phyloP scores from a whole-genome alignment of 768 basidiomycete genomes.

The Pleurotus ostreatus region DNA sequence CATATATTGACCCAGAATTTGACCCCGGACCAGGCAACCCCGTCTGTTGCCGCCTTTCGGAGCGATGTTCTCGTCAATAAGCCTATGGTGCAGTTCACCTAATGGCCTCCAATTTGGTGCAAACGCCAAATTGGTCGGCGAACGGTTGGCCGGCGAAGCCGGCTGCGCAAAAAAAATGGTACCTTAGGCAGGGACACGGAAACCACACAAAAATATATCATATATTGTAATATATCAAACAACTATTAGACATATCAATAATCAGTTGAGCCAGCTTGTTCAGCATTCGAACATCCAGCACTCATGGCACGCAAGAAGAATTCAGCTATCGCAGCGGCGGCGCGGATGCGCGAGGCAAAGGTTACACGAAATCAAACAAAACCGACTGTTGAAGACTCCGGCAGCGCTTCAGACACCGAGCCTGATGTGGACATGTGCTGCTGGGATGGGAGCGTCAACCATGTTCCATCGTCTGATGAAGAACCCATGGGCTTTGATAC shows the following conservation, averaged over 20 bases:
- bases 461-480: neutral
- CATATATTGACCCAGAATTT: slow-evolving; percentile 41
- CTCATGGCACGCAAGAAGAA: neutral
- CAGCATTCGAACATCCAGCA: neutral
- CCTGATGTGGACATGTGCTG: neutral
- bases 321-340: neutral
- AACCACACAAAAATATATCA: neutral
- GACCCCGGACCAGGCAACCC: slow-evolving; percentile 57
- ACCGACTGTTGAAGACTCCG: no score
- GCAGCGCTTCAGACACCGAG: neutral
- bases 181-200: neutral
- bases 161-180: no score
- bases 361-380: neutral
- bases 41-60: slow-evolving; percentile 49
- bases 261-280: neutral
- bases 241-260: neutral
- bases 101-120: neutral
- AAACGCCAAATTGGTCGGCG: neutral
- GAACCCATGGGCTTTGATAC: neutral
- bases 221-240: neutral
- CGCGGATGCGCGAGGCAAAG: neutral
- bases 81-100: slow-evolving; percentile 27
- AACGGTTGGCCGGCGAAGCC: neutral
- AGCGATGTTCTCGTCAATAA: slow-evolving; percentile 40
- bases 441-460: neutral